Base-by-base conservation (phyloP, 768 basidiomycete species). In the Dacryopinax primogenitus region DNA sequence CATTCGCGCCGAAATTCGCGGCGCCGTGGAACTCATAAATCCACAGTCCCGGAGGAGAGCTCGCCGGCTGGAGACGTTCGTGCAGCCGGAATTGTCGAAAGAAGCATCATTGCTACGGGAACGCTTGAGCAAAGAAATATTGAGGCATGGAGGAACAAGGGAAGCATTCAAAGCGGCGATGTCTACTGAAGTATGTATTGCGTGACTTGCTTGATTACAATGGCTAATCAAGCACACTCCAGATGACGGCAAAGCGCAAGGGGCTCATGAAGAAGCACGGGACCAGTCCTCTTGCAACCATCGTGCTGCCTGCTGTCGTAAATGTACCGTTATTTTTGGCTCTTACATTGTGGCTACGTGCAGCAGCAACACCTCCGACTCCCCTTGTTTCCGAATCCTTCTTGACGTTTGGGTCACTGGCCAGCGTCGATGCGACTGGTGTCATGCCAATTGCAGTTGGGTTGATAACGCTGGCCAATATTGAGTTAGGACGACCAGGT, bases 381-480 rank as follows among this genome's bases (percentile, higher is more conserved):
- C 86, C 84, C 9, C 81, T 91, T 67, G 87, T 88, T 74, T 82
- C 85, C 13, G 90, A 92, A 72, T 81, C 86, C 6, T 88, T 91
- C 75, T 72, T 89, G 36, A 86, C 87, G 0, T 79, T 92, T 36
- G 82, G 86, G 3, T 84, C 86, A 2, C 76, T 91, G 62, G 77
- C 83, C 12, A 85, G 86, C 71, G 78, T 86, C 11, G 90, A 92
- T 72, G 80, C 86, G 32, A 88, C 88, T 0, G 81, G 81, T 70
- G 75, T 81, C 13, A 73, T 91, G 0, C 90, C 90, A 1, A 83
- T 91, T 62, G 75, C 82, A 1, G 77, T 90, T 23, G 90, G 90
- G 6, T 73, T 90, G 51, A 72, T 89, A 39, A 88, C 87, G 11
- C 78, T 91, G 77, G 86, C 86, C 1, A 90, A 90, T 68, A 86